Evolutionary conservation across 2,329 filamentous ascomycete species (phyloP).

Genomic region (Colletotrichum kahawae): DNA sequence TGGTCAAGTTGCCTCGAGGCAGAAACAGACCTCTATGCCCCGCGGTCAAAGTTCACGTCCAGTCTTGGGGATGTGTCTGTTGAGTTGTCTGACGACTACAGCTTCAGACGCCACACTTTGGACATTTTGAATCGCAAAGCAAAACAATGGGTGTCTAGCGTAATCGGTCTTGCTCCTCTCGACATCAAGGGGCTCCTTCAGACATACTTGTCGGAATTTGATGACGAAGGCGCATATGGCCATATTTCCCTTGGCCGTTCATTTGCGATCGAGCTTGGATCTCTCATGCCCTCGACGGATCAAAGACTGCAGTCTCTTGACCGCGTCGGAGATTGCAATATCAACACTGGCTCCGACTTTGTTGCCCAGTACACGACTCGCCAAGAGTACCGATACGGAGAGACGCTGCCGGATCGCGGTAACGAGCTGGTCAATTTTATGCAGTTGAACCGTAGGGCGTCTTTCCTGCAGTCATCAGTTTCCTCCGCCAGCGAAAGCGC

Average conservation of each 20-base stretch:
- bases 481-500: slow-evolving; percentile 58
- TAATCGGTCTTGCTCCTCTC: slow-evolving; percentile 84
- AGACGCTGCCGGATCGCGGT: slow-evolving; percentile 73
- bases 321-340: slow-evolving; percentile 70
- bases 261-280: slow-evolving; percentile 92
- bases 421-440: slow-evolving; percentile 68
- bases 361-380: slow-evolving; percentile 96
- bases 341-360: slow-evolving; percentile 95
- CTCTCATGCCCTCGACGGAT: slow-evolving; percentile 83
- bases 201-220: slow-evolving; percentile 94
- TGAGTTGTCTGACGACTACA: slow-evolving; percentile 92
- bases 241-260: slow-evolving; percentile 92
- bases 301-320: slow-evolving; percentile 86
- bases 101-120: slow-evolving; percentile 79
- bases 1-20: slow-evolving; percentile 94
- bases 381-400: slow-evolving; percentile 91
- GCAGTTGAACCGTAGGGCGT: slow-evolving; percentile 56
- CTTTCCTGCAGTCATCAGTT: slow-evolving; percentile 56
- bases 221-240: slow-evolving; percentile 88
- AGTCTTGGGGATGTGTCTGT: slow-evolving; percentile 78
- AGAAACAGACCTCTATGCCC: slow-evolving; percentile 92
- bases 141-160: slow-evolving; percentile 78
- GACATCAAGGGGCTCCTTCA: slow-evolving; percentile 95
- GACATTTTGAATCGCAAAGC: slow-evolving; percentile 79
- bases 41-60: slow-evolving; percentile 81